Evolutionary conservation across 2,329 filamentous ascomycete genomes (phyloP), one percentile per base, ranked within the genome.

Genomic region (Albophoma yamanashiensis): DNA sequence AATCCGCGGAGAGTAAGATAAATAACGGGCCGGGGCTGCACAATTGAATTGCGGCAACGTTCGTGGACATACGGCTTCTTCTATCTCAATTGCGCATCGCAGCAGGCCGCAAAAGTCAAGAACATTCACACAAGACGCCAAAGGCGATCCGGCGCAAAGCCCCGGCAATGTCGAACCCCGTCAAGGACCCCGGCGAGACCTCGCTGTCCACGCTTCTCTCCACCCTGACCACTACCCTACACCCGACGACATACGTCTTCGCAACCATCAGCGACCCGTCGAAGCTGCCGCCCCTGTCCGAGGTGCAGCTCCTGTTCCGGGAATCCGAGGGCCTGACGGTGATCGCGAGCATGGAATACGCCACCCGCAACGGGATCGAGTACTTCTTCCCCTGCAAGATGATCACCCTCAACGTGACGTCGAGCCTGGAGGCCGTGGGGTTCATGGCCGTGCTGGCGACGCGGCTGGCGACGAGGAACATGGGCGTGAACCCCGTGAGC

Each of bases 341-440:
- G 0, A 76, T 83, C 53, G 67, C 73, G 0, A 73, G 72, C 0
- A 69, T 68, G 40, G 64, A 70, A 0, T 69, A 72, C 3, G 79
- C 78, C 1, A 62, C 68, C 7, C 62, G 65, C 0, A 67, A 76
- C 22, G 64, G 64, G 0, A 66, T 79, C n/a, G 67, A 75, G 6
- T 73, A 74, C 53, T 70, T 68, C 3, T 82, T 81, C 59, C 75
- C 74, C 0, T 80, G 77, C 65, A 72, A 71, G 42, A 81, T 79
- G 75, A 78, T 84, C 56, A 82, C 78, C 0, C 69, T 82, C 50
- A 73, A 79, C 31, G 78, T 83, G 3, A 79, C 81, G 39, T 82
- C 79, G 3, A 81, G 79, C 63, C 70, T 84, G 22, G 80, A 82
- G 58, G 82, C 81, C 0, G 78, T 83, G 1, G 81, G 81, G 0